Evolutionary conservation across 2,329 filamentous ascomycete species (phyloP), one percentile per base, ranked within the genome.

Genomic region (Ophiostoma himal-ulmi): DNA sequence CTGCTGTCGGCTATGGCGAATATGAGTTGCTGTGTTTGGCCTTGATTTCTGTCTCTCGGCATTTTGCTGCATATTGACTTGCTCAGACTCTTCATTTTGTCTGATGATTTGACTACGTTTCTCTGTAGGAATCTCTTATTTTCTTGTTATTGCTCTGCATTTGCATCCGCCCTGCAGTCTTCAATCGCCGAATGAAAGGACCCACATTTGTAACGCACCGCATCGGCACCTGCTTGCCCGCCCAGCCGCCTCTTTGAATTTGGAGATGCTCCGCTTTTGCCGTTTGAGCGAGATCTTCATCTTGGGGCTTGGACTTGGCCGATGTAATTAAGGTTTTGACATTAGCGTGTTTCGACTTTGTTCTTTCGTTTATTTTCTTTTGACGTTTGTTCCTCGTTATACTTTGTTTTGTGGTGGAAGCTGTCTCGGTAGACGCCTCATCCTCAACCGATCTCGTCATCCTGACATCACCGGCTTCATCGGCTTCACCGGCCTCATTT

Each of bases 241-340:
- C 60, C 14, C 30, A 36, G 13, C 60, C 60, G 60, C 62, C 34
- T 11, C 36, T n/a, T 65, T 65, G 26, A 57, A 57, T 64, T 62
- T 62, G 26, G 57, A n/a, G 60, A 64, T 37, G 60, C 60, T 60
- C 64, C 48, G 69, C 64, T 62, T 66, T 67, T 36, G 37, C 37
- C 17, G 44, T 60, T 69, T 11, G 30, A 62, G n/a, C n/a, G 60
- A 64, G 30, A 37, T 64, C 60, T 64, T 10, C 60, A 65, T 65
- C 34, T 39, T 26, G 5, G 8, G 30, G 44, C 44, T n/a, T 65
- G 3, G 34, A 36, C 14, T 22, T 65, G 57, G 30, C 20, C 8
- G 54, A 13, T 26, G 14, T 26, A 30, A 30, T 10, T 20, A 14
- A 30, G 57, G 57, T 62, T 62, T 20, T 54, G 39, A n/a, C 20